Conservation (phyloP, 805 yeast species). For the Starmerella potacharoeniae region DNA sequence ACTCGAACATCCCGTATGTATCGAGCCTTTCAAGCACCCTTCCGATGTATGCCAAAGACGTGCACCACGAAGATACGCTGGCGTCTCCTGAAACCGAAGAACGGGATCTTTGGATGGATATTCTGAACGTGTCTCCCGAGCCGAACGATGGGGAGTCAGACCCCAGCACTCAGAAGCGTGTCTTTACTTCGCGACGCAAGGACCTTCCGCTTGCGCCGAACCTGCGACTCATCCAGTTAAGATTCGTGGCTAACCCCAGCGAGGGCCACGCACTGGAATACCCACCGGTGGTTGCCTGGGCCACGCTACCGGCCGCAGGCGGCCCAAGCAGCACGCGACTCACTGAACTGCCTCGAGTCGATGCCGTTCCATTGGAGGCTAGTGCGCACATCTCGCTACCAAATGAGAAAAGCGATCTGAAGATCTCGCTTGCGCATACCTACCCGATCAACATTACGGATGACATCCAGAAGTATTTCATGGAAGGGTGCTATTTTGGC, state of each 20-base stretch:
- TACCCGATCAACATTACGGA: conserved; percentile 29
- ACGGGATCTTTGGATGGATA: conserved; percentile 2
- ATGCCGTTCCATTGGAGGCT: conserved; percentile 38
- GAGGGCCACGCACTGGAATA: conserved; percentile 24
- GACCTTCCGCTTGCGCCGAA: conserved; percentile 3
- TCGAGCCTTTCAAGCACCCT: conserved; percentile 21
- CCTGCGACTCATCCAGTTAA: conserved; percentile 10
- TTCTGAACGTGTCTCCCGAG: conserved; percentile 2
- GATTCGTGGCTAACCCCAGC: conserved; percentile 14
- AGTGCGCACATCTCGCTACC: conserved; percentile 37
- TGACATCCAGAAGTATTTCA: conserved; percentile 35
- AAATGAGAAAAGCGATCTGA: conserved; percentile 33
- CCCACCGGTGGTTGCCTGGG: conserved; percentile 51
- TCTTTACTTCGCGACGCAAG: conserved; percentile 8
- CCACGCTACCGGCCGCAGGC: conserved; percentile 29
- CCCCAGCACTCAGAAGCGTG: not conserved
- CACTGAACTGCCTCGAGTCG: conserved; percentile 31
- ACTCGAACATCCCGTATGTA: conserved; percentile 25
- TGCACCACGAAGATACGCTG: conserved; percentile 14
- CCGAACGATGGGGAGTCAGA: not conserved
- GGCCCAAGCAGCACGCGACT: conserved; percentile 28
- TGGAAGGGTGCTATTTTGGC: conserved; percentile 20
- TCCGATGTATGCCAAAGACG: conserved; percentile 19
- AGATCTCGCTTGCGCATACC: conserved; percentile 31
- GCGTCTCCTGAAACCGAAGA: not conserved